Conservation (phyloP, 805 yeast species). For the Candida nitratophila region DNA sequence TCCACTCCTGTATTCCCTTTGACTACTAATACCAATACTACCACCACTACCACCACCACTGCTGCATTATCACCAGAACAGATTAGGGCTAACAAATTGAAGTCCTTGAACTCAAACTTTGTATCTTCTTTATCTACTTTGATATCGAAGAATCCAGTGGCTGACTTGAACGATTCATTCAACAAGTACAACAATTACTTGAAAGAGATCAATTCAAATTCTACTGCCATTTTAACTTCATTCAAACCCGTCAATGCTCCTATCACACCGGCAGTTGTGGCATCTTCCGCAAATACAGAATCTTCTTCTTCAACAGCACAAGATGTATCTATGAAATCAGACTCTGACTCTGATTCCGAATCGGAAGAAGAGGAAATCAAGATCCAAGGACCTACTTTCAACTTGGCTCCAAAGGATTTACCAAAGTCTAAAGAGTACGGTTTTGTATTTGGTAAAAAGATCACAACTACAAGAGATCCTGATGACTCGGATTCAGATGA, state of each 20-base stretch:
- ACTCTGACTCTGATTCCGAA: conserved; percentile 8
- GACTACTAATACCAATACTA: neutral
- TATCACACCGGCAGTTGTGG: neutral
- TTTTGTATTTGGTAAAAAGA: conserved; percentile 33
- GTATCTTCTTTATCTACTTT: conserved; percentile 38
- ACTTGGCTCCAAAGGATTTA: conserved; percentile 27
- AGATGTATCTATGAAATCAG: neutral
- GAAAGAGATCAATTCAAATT: conserved; percentile 10
- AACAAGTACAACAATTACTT: conserved; percentile 54
- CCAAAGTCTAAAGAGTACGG: conserved; percentile 46
- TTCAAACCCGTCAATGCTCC: neutral
- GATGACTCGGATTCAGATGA: conserved; percentile 45
- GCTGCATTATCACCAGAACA: conserved; percentile 6
- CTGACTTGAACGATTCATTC: conserved; percentile 48
- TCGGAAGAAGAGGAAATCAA: conserved; percentile 34
- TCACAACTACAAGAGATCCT: conserved; percentile 23
- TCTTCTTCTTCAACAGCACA: neutral
- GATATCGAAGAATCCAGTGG: conserved; percentile 37
- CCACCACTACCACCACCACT: neutral
- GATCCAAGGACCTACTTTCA: conserved; percentile 67
- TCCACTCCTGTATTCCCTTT: neutral
- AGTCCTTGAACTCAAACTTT: conserved; percentile 62
- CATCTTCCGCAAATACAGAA: neutral
- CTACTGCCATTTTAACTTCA: no score
- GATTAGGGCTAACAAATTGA: conserved; percentile 40